Evolutionary conservation across 1,284 basidiomycete genomes (phyloP), one percentile per base, ranked within the genome.

Genomic region (Fomes fomentarius): DNA sequence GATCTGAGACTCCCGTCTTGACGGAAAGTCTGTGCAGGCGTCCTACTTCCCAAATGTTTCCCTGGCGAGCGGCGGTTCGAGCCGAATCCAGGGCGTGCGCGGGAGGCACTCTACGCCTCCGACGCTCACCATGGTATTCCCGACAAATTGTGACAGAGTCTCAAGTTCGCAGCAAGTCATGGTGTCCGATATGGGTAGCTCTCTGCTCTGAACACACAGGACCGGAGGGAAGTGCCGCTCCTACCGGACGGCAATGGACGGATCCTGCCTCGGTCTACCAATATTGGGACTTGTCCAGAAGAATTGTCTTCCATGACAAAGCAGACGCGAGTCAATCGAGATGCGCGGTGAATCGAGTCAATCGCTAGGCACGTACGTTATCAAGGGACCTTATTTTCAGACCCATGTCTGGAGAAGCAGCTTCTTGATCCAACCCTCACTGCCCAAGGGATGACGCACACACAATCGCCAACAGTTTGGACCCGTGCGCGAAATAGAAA

Each of bases 1-100:
- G n/a, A 45, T 17, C 31, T 52, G 50, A 52, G 25, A 52, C 50
- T 35, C 50, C 44, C 39, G 51, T 39, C 17, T 21, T 28, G 37
- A 24, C 19, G 21, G n/a, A n/a, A 33, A 22, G 34, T 43, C 43
- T 46, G 42, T 45, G 37, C 25, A 45, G 37, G 43, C 50, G 35
- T 45, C 11, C 41, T 31, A 10, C 4, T 8, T 37, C 34, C 14
- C 14, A n/a, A 11, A 40, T 19, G 38, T 28, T 49, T 15, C 34
- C 30, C 31, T 19, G 8, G 40, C 19, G 48, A 50, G 7, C 39
- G 25, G 39, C 31, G 48, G 48, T 26, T 34, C 30, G 28, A 30
- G 39, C 39, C 28, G n/a, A 37, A 42, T 42, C 40, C 38, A 35
- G 33, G 43, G 48, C 21, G 35, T 33, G 26, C 17, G 34, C 42